Evolutionary conservation across 2,329 filamentous ascomycete species (phyloP).

Genomic region (Didymella arachidicola): DNA sequence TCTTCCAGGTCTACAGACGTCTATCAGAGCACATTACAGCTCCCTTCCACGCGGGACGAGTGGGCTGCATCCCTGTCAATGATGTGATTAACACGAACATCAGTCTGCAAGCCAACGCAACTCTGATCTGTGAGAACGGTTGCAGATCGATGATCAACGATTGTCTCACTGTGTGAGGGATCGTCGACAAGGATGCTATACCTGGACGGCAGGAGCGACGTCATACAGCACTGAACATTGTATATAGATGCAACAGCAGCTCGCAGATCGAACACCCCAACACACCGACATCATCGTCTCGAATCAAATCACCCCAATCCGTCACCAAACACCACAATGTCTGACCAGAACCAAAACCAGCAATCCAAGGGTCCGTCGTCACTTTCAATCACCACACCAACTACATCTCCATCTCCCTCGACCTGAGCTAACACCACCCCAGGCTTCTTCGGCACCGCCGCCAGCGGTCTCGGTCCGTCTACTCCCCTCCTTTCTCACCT

Average conservation of each 20-base stretch:
- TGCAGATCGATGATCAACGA: slow-evolving; percentile 11
- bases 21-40: neutral
- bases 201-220: slow-evolving; percentile 10
- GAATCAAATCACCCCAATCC: neutral
- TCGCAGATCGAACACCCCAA: neutral
- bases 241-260: slow-evolving; percentile 3
- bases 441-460: slow-evolving; percentile 47
- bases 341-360: slow-evolving; percentile 38
- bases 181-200: slow-evolving; percentile 11
- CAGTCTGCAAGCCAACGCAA: slow-evolving; percentile 6
- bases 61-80: slow-evolving; percentile 22
- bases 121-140: slow-evolving; percentile 11
- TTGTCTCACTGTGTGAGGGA: slow-evolving; percentile 16
- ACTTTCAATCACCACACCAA: neutral
- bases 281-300: neutral
- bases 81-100: slow-evolving; percentile 23
- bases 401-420: too few relatives aligned
- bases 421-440: neutral
- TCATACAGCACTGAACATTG: slow-evolving; percentile 3
- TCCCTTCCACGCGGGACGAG: neutral
- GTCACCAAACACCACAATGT: slow-evolving; percentile 24
- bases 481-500: too few relatives aligned
- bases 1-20: neutral
- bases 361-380: slow-evolving; percentile 31
- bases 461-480: slow-evolving; percentile 41